Evolutionary conservation across 192 early-diverging fungal genomes (phyloP).

Genomic region (Piromyces sp.): DNA sequence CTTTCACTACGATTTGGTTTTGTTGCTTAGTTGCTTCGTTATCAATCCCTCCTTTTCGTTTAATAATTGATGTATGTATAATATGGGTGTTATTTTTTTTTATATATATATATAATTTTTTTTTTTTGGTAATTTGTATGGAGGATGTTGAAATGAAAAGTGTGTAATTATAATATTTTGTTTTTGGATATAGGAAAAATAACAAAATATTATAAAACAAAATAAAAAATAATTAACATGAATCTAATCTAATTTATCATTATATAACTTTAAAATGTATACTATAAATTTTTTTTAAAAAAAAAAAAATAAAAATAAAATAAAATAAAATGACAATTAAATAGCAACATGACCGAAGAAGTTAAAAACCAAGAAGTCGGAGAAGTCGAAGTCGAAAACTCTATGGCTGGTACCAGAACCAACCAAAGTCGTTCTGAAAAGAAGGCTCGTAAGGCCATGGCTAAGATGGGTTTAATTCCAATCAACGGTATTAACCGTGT

Average conservation of each 20-base stretch:
- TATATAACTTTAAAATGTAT: too few relatives aligned
- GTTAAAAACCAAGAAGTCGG: background rate
- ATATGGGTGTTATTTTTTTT: background rate
- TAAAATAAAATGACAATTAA: too few relatives aligned
- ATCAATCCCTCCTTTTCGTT: background rate
- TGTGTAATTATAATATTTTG: too few relatives aligned
- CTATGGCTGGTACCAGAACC: constrained; percentile 4
- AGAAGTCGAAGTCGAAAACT: background rate
- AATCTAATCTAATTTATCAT: too few relatives aligned
- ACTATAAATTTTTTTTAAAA: too few relatives aligned
- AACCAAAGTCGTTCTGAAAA: constrained; percentile 68
- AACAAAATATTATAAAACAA: too few relatives aligned
- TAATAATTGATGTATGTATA: background rate
- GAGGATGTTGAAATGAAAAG: too few relatives aligned
- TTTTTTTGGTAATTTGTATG: too few relatives aligned
- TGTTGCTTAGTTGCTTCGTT: background rate
- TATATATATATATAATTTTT: too few relatives aligned
- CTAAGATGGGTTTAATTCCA: constrained; percentile 75
- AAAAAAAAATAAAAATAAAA: background rate
- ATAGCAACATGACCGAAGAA: background rate
- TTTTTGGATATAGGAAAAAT: too few relatives aligned
- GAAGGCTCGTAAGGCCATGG: constrained; percentile 93
- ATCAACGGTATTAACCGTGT: constrained; percentile 76
- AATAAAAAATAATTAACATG: too few relatives aligned
- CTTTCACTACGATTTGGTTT: background rate